Base-by-base conservation (phyloP, 2,329 filamentous ascomycete genomes). In the Aspergillus transmontanensis region DNA sequence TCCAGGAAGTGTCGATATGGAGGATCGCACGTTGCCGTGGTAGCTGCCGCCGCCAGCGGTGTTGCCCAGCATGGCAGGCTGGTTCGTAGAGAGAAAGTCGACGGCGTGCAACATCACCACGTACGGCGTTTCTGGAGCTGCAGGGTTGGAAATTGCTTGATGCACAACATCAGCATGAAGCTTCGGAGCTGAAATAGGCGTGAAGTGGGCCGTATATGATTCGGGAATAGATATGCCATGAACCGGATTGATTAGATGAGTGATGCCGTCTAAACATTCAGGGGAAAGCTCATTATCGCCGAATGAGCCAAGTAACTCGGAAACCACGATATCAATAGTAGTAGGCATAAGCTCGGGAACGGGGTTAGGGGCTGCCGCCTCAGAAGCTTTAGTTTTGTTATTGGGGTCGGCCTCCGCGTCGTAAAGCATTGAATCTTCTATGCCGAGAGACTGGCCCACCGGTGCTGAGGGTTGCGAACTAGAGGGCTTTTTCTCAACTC, bases 221-320 rank as follows among this genome's bases (percentile, higher is more conserved):
- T 89, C 86, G 1, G 95, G 95, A 67, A 99, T 98, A 1, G 93
- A 97, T 70, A 99, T 94, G 41, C 95, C 96, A 71, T 94, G 87
- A 0, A 85, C 84, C 0, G 90, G 85, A 64, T 89, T 86, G n/a
- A 99, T 82, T 50, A 98, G 91, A 72, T 94, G 90, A 75, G 97
- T 94, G 57, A 98, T 94, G 51, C 95, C 95, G 75, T 99, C 95
- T 12, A 99, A 85, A 73, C 95, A 99, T 80, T 99, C 95, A 0
- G 95, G 95, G 0, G 93, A 97, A 11, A 99, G 87, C 79, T 99
- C 95, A 73, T 99, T 99, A 79, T 99, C 95, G 28, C 90, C 95
- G 74, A 98, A 99, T 2, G 94, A 97, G 43, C 79, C 95, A 0
- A 99, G 86, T 0, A 99, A 87, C 78, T 99, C 95, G 2, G 94